Evolutionary conservation across 768 basidiomycete genomes (phyloP), one percentile per base, ranked within the genome.

Genomic region (Boletus coccyginus): DNA sequence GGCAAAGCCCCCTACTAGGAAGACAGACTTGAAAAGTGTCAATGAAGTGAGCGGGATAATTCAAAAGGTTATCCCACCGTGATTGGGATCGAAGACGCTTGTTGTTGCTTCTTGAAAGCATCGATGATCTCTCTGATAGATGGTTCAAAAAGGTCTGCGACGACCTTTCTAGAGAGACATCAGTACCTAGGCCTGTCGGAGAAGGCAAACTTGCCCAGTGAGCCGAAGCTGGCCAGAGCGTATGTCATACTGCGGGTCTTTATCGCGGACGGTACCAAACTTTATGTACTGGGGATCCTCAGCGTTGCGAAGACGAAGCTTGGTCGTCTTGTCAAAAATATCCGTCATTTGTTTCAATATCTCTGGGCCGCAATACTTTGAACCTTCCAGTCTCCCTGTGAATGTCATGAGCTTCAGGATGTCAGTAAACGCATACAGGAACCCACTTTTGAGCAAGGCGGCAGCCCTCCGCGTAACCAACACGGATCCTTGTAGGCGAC

Each of bases 1-100:
- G 11, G 77, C 76, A 64, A 83, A 83, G 0, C 81, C 81, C 8
- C 82, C 81, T 3, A 84, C 81, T 2, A 86, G 75, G 51, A 82
- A 76, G 24, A 81, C 72, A 12, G 71, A 69, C 72, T 73, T 42
- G 19, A 11, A 49, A 19, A 0, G 39, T 2, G 16, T 52, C 54
- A 52, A 13, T 33, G 16, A 8, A 17, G 21, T 33, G 31, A 52
- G 21, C 17, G 12, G 8, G 2, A 11, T 4, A 43, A 51, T 31
- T 12, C 31, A 35, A 14, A 13, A 29, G 10, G 12, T 5, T 10
- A 19, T 55, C 73, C 31, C 53, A 76, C 77, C 11, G 70, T 67
- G 46, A 79, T 72, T 0, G 63, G 58, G 9, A 62, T 62, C n/a
- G 60, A 38, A 8, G 77, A 70, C 1, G 64, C 66, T 17, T 65